Evolutionary conservation across 805 yeast genomes (phyloP).

Genomic region (Metahyphopichia silvanorum): DNA sequence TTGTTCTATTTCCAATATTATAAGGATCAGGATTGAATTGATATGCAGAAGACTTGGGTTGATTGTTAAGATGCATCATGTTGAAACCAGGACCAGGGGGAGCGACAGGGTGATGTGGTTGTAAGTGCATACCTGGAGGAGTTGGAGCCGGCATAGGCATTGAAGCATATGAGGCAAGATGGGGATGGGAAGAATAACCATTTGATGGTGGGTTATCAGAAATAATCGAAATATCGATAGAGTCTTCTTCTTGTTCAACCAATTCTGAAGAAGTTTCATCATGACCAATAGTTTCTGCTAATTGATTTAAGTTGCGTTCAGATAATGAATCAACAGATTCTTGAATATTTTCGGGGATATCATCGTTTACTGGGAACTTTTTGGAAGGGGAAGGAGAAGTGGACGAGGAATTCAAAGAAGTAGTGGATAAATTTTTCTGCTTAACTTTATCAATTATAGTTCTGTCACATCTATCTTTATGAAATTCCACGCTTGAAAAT

Average conservation of each 20-base stretch:
- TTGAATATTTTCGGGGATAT: constrained; percentile 1
- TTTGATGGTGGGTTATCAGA: constrained; percentile 2
- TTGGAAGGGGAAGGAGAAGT: constrained; percentile 1
- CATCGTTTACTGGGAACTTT: background rate
- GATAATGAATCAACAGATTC: constrained; percentile 2
- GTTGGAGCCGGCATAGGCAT: too few relatives aligned
- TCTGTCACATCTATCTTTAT: constrained; percentile 38
- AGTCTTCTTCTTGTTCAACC: constrained; percentile 4
- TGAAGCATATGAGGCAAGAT: too few relatives aligned
- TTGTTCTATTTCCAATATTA: constrained; percentile 57
- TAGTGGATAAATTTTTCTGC: constrained; percentile 1
- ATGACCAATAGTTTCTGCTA: constrained; percentile 2
- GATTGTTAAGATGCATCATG: background rate
- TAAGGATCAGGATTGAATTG: constrained; percentile 25
- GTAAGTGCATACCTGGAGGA: too few relatives aligned
- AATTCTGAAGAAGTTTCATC: background rate
- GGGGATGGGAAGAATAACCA: constrained; percentile 1
- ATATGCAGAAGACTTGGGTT: constrained; percentile 1
- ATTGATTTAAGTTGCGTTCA: constrained; percentile 2
- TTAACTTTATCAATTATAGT: constrained; percentile 11
- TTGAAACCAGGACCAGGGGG: constrained; percentile 1
- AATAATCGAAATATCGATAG: constrained; percentile 5
- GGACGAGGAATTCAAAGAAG: constrained; percentile 2
- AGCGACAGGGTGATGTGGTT: constrained; percentile 2
- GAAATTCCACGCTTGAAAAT: constrained; percentile 20